These are phyloP conservation scores for Musa beccarii DNA, from an alignment of 176 grass and related monocot genomes.

Conservation along the genomic window DNA sequence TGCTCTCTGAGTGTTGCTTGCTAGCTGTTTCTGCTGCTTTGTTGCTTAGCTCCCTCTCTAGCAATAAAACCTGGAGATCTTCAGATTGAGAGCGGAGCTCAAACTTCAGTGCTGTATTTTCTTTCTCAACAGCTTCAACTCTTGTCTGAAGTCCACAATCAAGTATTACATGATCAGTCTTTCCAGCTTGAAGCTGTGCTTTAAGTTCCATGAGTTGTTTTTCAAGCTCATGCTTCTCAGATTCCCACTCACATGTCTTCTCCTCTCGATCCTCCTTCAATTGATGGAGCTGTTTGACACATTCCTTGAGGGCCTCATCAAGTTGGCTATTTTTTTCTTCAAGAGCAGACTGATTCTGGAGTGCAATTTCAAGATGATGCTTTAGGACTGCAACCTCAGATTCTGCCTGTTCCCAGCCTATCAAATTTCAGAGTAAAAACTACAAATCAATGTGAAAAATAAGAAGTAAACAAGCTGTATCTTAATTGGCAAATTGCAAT, in stretches of 20 bases:
- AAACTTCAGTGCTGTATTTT: constrained; percentile 52
- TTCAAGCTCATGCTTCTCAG: constrained; percentile 44
- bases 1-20: constrained; percentile 64
- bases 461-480: neutral
- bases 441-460: neutral
- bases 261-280: constrained; percentile 89
- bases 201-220: constrained; percentile 40
- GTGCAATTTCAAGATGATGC: constrained; percentile 77
- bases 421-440: constrained; percentile 1
- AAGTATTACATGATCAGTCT: constrained; percentile 26
- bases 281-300: constrained; percentile 84
- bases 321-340: constrained; percentile 71
- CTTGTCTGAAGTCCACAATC: constrained; percentile 42
- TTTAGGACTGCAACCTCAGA: constrained; percentile 71
- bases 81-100: constrained; percentile 34
- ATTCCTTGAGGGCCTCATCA: constrained; percentile 88
- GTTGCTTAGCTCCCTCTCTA: constrained; percentile 83
- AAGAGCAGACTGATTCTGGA: constrained; percentile 54
- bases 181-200: constrained; percentile 40
- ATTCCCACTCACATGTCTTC: constrained; percentile 44
- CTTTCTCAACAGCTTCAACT: constrained; percentile 43
- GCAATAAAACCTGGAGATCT: constrained; percentile 48
- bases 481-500: neutral
- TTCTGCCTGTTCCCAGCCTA: constrained; percentile 98
- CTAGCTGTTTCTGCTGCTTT: constrained; percentile 89